Evolutionary conservation across 2,329 filamentous ascomycete genomes (phyloP).

Genomic region (Penicillium janthinellum): DNA sequence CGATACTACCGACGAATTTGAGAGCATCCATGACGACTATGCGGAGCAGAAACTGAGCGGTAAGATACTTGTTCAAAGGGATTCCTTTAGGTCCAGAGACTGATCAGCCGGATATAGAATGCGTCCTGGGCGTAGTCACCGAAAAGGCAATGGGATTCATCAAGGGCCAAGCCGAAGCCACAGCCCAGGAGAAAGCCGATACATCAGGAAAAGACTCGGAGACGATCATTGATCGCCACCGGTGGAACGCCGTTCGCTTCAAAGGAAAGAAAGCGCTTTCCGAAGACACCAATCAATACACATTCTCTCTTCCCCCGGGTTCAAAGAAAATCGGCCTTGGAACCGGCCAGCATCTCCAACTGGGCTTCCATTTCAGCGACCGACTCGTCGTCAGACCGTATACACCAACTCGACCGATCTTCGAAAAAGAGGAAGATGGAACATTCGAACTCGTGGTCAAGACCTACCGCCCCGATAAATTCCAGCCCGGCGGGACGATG

Average conservation of each 20-base stretch:
- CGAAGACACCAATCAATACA: background rate
- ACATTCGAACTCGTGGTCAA: conserved; percentile 55
- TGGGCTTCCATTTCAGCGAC: conserved; percentile 57
- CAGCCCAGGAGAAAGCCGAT: conserved; percentile 42
- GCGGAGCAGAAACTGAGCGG: conserved; percentile 53
- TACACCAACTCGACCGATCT: conserved; percentile 53
- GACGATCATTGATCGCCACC: background rate
- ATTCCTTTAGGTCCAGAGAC: background rate
- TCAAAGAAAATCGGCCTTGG: conserved; percentile 50
- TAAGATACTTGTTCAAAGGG: conserved; percentile 16
- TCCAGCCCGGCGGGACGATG: conserved; percentile 57
- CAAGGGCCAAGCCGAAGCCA: conserved; percentile 46
- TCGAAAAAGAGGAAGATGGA: conserved; percentile 43
- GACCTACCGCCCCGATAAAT: conserved; percentile 53
- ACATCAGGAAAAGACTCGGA: conserved; percentile 41
- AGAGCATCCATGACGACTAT: conserved; percentile 55
- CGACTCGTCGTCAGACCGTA: conserved; percentile 55
- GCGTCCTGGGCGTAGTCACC: conserved; percentile 52
- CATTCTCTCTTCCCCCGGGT: conserved; percentile 15
- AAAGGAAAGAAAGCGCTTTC: background rate
- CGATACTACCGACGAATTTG: conserved; percentile 54
- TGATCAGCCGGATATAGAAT: conserved; percentile 42
- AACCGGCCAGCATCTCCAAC: conserved; percentile 56
- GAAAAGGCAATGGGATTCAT: conserved; percentile 53
- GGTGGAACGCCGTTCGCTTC: background rate